Conservation (phyloP, 192 early-diverging fungal species). For the Rhizoclosmatium globosum region DNA sequence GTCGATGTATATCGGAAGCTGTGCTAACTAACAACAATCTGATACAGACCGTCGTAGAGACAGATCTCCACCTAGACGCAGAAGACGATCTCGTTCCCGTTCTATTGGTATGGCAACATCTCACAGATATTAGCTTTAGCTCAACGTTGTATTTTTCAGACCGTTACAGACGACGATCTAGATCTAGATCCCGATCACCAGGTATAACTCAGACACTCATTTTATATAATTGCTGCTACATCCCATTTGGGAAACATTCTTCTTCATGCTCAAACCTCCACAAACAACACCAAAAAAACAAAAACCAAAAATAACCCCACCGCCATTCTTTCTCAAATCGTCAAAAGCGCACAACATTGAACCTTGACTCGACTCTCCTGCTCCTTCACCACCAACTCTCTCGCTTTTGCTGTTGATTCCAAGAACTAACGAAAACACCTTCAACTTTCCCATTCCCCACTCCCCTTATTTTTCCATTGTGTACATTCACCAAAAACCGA, state of each 20-base stretch:
- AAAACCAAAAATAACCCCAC: neutral
- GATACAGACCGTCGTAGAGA: constrained; percentile 23
- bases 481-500: neutral
- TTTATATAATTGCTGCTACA: constrained; percentile 63
- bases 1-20: too few relatives aligned
- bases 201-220: constrained; percentile 26
- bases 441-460: neutral
- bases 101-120: neutral
- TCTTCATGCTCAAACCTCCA: neutral
- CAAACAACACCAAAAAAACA: neutral
- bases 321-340: neutral
- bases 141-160: neutral
- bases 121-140: neutral
- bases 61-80: constrained; percentile 14
- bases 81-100: constrained; percentile 43
- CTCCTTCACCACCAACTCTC: too few relatives aligned
- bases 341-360: neutral
- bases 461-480: neutral
- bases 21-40: neutral
- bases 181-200: constrained; percentile 50
- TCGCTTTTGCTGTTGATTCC: too few relatives aligned
- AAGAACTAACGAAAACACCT: too few relatives aligned
- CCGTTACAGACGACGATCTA: constrained; percentile 44
- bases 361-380: neutral
- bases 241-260: neutral